Conservation (phyloP, 768 basidiomycete genomes). For the Leccinum broughii region DNA sequence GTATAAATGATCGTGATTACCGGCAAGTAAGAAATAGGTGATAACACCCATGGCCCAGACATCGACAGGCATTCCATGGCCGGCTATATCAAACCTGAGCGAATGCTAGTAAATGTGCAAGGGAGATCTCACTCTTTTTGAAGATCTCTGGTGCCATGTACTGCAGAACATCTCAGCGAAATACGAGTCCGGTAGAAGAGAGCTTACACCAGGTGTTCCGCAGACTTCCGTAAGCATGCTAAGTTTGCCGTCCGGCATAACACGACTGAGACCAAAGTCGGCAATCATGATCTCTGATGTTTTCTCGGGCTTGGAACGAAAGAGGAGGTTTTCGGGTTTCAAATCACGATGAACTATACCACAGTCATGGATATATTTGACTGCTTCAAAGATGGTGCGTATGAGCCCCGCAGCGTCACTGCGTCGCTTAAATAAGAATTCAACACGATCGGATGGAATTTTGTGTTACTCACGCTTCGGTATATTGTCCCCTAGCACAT, state of each 20-base stretch:
- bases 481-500: conserved; percentile 96
- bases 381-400: conserved; percentile 81
- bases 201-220: conserved; percentile 81
- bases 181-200: neutral
- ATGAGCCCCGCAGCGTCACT: conserved; percentile 91
- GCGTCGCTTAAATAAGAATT: conserved; percentile 28
- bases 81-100: conserved; percentile 46
- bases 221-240: conserved; percentile 92
- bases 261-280: conserved; percentile 90
- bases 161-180: conserved; percentile 33
- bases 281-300: conserved; percentile 96
- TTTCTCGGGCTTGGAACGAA: conserved; percentile 78
- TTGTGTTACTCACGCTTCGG: conserved; percentile 69
- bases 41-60: conserved; percentile 99
- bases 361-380: conserved; percentile 86
- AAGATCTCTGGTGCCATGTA: conserved; percentile 99
- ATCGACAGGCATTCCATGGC: conserved; percentile 94
- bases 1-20: conserved; percentile 23
- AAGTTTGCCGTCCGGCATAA: conserved; percentile 90
- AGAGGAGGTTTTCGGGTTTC: conserved; percentile 97
- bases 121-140: conserved; percentile 64
- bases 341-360: conserved; percentile 97
- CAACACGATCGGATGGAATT: neutral
- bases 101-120: neutral
- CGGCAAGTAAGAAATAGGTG: conserved; percentile 91